Percentiles rank a stretch among this genome's conserved stretches.
Conservation (phyloP, 1,284 basidiomycete genomes). For the Leccinum pachyderme region DNA sequence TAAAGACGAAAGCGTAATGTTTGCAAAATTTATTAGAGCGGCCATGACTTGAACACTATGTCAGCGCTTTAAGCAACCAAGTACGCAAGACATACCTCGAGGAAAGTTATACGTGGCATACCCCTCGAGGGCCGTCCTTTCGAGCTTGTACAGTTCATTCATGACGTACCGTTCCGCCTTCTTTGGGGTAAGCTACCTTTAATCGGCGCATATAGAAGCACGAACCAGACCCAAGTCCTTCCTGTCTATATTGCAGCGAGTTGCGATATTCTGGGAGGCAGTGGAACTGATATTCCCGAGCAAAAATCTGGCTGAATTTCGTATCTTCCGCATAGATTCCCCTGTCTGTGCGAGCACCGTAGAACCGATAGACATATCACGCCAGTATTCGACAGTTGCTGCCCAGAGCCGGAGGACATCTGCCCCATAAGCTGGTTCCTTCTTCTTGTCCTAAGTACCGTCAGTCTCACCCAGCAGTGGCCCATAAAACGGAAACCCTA, state of each 20-base stretch:
- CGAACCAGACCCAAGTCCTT: conserved; percentile 64
- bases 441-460: conserved; percentile 56
- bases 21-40: conserved; percentile 64
- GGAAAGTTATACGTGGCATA: conserved; percentile 84
- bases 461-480: conserved; percentile 4
- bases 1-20: conserved; percentile 71
- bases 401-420: conserved; percentile 92
- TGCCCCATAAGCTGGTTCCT: conserved; percentile 77
- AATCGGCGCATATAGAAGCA: conserved; percentile 10
- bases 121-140: conserved; percentile 61
- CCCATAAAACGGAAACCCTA: conserved; percentile 36
- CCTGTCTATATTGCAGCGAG: conserved; percentile 37
- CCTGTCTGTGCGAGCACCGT: conserved; percentile 76
- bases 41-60: conserved; percentile 47
- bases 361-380: conserved; percentile 85
- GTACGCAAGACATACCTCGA: conserved; percentile 56
- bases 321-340: conserved; percentile 82
- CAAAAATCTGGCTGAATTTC: conserved; percentile 89
- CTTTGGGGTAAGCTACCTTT: conserved; percentile 2
- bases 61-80: conserved; percentile 6
- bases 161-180: conserved; percentile 86
- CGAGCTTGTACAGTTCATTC: conserved; percentile 77
- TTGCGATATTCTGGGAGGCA: conserved; percentile 11
- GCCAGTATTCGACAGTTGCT: conserved; percentile 88
- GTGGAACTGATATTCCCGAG: conserved; percentile 72